Base-by-base conservation (phyloP, 192 early-diverging fungal species). In the Rhizoclosmatium sp. region DNA sequence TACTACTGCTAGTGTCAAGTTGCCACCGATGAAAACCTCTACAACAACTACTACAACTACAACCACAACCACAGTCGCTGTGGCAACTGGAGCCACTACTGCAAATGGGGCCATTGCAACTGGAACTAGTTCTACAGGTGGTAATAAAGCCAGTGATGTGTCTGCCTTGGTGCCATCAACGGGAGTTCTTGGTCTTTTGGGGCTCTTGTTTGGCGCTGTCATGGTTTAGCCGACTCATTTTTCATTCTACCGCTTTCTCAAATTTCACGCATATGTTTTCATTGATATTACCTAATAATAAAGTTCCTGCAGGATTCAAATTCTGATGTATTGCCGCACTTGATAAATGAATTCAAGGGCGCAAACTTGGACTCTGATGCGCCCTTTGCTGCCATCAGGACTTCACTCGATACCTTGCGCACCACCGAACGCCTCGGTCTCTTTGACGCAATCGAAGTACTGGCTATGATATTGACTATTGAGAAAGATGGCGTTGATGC, bases 231-330 rank as follows among this genome's bases (percentile, higher is more conserved):
- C 56, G 21, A 58, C 56, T 58, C 56, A 16, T 12, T n/a, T n/a
- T n/a, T 16, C 56, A 58, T 58, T 58, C 56, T 58, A 58, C 56
- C 12, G 14, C 56, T 41, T 31, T 14, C 2, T 12, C 42, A 41
- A 83, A 83, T 51, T 83, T 83, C 65, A 82, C 79, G 59, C 65
- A 82, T 40, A 81, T n/a, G n/a, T n/a, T n/a, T n/a, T n/a, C n/a
- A n/a, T n/a, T n/a, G n/a, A n/a, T n/a, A n/a, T n/a, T n/a, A n/a
- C n/a, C n/a, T n/a, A n/a, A n/a, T n/a, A n/a, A n/a, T n/a, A n/a
- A n/a, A n/a, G n/a, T n/a, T n/a, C n/a, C n/a, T n/a, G n/a, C n/a
- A n/a, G n/a, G n/a, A n/a, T n/a, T n/a, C n/a, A n/a, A n/a, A n/a
- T n/a, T n/a, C n/a, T n/a, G n/a, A n/a, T n/a, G n/a, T 31, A 31